Evolutionary conservation across 208 protist species (phyloP).

Genomic region (Porcisia deanei): DNA sequence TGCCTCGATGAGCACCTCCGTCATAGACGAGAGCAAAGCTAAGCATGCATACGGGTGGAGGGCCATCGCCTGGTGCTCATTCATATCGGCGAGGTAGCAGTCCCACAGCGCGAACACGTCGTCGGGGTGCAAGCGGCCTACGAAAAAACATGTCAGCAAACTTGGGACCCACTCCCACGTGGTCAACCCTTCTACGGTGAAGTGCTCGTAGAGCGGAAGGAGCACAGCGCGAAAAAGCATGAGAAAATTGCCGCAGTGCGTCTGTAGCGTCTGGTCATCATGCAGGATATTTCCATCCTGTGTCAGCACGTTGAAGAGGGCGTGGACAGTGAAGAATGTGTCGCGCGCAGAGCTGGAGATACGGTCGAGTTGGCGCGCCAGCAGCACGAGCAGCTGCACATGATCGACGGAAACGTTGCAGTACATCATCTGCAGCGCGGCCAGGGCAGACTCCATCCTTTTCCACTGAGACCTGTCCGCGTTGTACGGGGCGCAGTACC

Average conservation of each 20-base stretch:
- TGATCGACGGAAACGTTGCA: constrained; percentile 53
- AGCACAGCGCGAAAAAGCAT: constrained; percentile 76
- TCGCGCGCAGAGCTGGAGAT: constrained; percentile 54
- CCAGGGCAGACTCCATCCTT: constrained; percentile 48
- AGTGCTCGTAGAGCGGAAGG: constrained; percentile 77
- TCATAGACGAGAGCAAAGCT: constrained; percentile 74
- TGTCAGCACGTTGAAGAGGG: constrained; percentile 52
- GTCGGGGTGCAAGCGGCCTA: constrained; percentile 64
- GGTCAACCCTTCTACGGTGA: constrained; percentile 62
- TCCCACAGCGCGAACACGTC: constrained; percentile 85
- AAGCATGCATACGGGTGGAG: constrained; percentile 84
- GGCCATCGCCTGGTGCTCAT: constrained; percentile 45
- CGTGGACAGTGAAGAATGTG: constrained; percentile 63
- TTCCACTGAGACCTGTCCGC: constrained; percentile 32
- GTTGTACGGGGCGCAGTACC: constrained; percentile 31
- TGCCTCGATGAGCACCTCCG: constrained; percentile 83
- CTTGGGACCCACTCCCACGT: constrained; percentile 77
- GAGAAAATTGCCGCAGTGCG: constrained; percentile 76
- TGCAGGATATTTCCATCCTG: constrained; percentile 77
- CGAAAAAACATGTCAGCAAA: constrained; percentile 68
- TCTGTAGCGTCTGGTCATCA: constrained; percentile 54
- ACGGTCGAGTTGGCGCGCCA: constrained; percentile 60
- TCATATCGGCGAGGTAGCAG: constrained; percentile 68
- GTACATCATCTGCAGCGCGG: constrained; percentile 64
- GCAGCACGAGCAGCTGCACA: constrained; percentile 45